Evolutionary conservation across 2,329 filamentous ascomycete genomes (phyloP).

Genomic region (Magnaporthiopsis incrustans): DNA sequence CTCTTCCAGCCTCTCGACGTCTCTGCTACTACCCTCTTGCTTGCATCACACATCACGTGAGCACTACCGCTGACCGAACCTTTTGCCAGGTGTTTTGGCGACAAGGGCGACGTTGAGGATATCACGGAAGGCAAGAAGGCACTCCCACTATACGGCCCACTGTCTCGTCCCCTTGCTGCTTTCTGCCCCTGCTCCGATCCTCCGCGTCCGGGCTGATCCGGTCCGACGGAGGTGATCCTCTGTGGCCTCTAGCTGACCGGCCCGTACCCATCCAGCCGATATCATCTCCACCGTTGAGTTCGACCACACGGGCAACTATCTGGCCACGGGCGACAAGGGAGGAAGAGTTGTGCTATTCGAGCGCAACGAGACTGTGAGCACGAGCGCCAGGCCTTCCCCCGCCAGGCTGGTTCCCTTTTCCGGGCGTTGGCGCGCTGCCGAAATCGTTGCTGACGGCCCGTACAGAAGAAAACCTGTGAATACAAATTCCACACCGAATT

Average conservation of each 20-base stretch:
- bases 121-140: conserved; percentile 77
- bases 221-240: background rate
- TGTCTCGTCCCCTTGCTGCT: conserved; percentile 1
- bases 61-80: background rate
- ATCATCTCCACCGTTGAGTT: conserved; percentile 91
- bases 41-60: conserved; percentile 14
- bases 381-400: background rate
- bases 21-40: background rate
- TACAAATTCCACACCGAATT: conserved; percentile 99
- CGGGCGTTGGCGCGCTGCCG: background rate
- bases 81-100: conserved; percentile 80
- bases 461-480: conserved; percentile 98
- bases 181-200: background rate
- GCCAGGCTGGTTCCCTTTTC: too few relatives aligned
- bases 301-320: conserved; percentile 82
- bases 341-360: conserved; percentile 80
- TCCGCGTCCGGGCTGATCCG: too few relatives aligned
- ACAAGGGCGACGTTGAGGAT: conserved; percentile 98
- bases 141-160: conserved; percentile 6
- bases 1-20: background rate
- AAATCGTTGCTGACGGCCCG: conserved; percentile 23
- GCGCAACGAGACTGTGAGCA: conserved; percentile 85
- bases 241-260: background rate
- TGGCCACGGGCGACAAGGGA: conserved; percentile 85
- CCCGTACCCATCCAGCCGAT: conserved; percentile 50